Percentiles rank a stretch among this genome's conserved stretches.
These are phyloP conservation scores for Malus orientalis DNA, from an alignment of 306 rosid genomes.

Conservation along the genomic window DNA sequence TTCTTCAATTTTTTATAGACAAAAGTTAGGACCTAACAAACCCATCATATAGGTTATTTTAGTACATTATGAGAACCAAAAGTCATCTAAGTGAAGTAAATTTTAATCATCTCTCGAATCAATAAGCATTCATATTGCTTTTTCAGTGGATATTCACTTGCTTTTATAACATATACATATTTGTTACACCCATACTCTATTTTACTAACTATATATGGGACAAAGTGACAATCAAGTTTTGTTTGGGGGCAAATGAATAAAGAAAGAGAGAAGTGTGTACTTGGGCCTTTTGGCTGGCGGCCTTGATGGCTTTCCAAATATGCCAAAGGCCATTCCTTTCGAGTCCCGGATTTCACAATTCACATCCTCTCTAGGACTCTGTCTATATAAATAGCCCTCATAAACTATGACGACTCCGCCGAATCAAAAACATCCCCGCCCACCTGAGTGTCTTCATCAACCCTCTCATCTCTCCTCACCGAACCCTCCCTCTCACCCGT, in stretches of 20 bases:
- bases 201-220: too few relatives aligned
- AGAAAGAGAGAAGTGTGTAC: neutral
- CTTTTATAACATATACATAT: too few relatives aligned
- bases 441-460: neutral
- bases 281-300: neutral
- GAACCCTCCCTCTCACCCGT: neutral
- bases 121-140: too few relatives aligned
- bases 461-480: neutral
- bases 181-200: too few relatives aligned
- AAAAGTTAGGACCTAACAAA: too few relatives aligned
- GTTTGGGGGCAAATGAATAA: neutral
- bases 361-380: neutral
- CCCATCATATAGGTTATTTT: too few relatives aligned
- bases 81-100: too few relatives aligned
- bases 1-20: too few relatives aligned
- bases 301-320: neutral
- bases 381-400: neutral
- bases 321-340: conserved; percentile 14
- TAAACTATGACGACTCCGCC: neutral
- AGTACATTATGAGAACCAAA: too few relatives aligned
- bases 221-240: neutral
- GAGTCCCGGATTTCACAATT: neutral
- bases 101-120: too few relatives aligned
- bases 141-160: too few relatives aligned
- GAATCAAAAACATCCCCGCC: neutral